Percentiles rank a stretch among this genome's conserved stretches.
Evolutionary conservation across 1,284 basidiomycete species (phyloP).

Genomic region (Erythrobasidium hasegawianum): DNA sequence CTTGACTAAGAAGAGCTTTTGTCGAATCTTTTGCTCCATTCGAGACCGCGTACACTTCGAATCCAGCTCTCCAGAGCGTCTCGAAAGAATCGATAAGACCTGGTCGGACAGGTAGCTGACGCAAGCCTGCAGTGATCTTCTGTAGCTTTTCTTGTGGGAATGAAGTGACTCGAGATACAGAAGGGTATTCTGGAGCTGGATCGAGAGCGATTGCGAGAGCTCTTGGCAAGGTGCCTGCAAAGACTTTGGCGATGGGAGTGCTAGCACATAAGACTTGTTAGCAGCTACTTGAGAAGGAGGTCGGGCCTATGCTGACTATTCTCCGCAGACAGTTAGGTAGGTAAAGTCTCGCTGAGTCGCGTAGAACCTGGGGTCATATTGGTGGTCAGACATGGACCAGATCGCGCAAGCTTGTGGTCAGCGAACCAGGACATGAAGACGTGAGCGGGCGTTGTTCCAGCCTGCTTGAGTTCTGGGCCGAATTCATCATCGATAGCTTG

Average conservation of each 20-base stretch:
- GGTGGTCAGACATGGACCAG: background rate
- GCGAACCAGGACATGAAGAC: slow-evolving; percentile 33
- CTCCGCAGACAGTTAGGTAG: slow-evolving; percentile 22
- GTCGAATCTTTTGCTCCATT: slow-evolving; percentile 31
- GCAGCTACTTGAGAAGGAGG: background rate
- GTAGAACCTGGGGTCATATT: slow-evolving; percentile 24
- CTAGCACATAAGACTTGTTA: background rate
- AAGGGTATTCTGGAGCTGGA: slow-evolving; percentile 32
- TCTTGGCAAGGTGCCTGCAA: slow-evolving; percentile 30
- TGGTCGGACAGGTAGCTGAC: slow-evolving; percentile 19
- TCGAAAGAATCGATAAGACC: slow-evolving; percentile 32
- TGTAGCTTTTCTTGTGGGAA: slow-evolving; percentile 21
- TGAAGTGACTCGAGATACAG: slow-evolving; percentile 9
- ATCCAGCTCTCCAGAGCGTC: slow-evolving; percentile 29
- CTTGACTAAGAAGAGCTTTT: slow-evolving; percentile 10
- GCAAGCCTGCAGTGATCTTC: slow-evolving; percentile 3
- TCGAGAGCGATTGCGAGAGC: slow-evolving; percentile 29
- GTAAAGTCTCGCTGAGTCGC: slow-evolving; percentile 33
- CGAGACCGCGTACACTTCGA: slow-evolving; percentile 29
- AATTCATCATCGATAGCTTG: slow-evolving; percentile 25
- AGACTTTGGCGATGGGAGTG: slow-evolving; percentile 32
- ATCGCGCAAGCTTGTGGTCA: background rate
- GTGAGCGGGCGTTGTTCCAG: slow-evolving; percentile 31
- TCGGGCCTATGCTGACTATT: slow-evolving; percentile 2
- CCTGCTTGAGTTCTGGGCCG: slow-evolving; percentile 29